Conservation (phyloP, 805 yeast genomes). For the Ogataea chonburiensis region DNA sequence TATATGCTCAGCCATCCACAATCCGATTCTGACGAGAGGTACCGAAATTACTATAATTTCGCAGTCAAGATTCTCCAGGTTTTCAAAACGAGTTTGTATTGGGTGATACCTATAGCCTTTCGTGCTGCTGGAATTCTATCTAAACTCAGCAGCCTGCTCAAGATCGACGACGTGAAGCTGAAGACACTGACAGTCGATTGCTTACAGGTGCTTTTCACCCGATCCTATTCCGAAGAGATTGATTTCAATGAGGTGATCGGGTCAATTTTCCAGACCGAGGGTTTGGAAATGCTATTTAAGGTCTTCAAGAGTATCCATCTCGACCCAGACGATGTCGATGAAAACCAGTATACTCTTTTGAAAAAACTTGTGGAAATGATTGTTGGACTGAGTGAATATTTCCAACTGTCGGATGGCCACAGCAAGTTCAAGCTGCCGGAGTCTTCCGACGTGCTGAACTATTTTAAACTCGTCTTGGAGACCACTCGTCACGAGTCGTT, state of each 20-base stretch:
- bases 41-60: conserved; percentile 34
- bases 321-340: conserved; percentile 66
- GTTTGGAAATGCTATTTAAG: conserved; percentile 63
- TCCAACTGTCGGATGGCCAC: conserved; percentile 35
- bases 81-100: conserved; percentile 83
- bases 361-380: conserved; percentile 94
- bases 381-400: conserved; percentile 78
- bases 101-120: conserved; percentile 82
- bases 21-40: conserved; percentile 8
- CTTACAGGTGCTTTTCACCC: conserved; percentile 81
- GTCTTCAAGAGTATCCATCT: conserved; percentile 63
- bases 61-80: conserved; percentile 73
- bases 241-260: conserved; percentile 82
- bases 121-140: conserved; percentile 63
- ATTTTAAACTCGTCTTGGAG: conserved; percentile 69
- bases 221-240: conserved; percentile 61
- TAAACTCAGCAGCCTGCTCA: conserved; percentile 58
- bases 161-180: conserved; percentile 58
- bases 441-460: conserved; percentile 61
- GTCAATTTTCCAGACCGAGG: conserved; percentile 68
- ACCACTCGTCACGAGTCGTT: conserved; percentile 84
- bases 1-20: conserved; percentile 21
- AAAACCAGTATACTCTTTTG: conserved; percentile 71
- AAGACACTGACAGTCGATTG: conserved; percentile 88
- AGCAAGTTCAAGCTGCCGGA: conserved; percentile 41